Base-by-base conservation (phyloP, 1,284 basidiomycete species). In the Retiboletus flavoniger region DNA sequence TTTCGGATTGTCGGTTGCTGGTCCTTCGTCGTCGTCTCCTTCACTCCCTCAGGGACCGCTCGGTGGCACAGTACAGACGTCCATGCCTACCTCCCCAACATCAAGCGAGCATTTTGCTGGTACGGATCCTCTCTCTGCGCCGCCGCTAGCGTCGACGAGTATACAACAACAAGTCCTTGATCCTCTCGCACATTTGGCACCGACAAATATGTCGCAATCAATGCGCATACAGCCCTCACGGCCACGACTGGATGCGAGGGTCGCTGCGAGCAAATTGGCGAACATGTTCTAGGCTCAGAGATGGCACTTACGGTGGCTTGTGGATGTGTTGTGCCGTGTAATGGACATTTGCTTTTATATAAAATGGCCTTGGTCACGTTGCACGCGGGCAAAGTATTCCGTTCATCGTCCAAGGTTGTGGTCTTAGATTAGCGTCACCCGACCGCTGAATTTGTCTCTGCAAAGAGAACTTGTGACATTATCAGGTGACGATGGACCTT, bases 261-360 rank as follows among this genome's bases (percentile, higher is more conserved):
- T 92, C 68, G 90, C 90, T n/a, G 90, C 91, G 21, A 91, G 88
- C 69, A 92, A 91, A 69, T 77, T 93, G 52, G 90, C 89, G 8
- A 92, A 92, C 65, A 89, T 92, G 85, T 89, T 91, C 65, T 92
- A 74, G 56, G 41, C 49, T 24, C 16, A 32, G 31, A 49, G 40
- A 46, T 32, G 35, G 21, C 3, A 14, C 14, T 40, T 38, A 47
- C 14, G 13, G 34, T 42, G 35, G 17, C 13, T 48, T 28, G 40
- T 16, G 24, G 44, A 45, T 46, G 39, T 54, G 43, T 46, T 43
- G 26, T 54, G 48, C n/a, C 17, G 32, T 56, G 41, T 44, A 50
- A 34, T 43, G 53, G 43, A 19, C 32, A 43, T 47, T 54, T 31
- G 24, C 41, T 47, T 55, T 49, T 48, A 50, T 63, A 51, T 68